Conservation (phyloP, 2,329 filamentous ascomycete genomes). For the Keithomyces neogunnii region DNA sequence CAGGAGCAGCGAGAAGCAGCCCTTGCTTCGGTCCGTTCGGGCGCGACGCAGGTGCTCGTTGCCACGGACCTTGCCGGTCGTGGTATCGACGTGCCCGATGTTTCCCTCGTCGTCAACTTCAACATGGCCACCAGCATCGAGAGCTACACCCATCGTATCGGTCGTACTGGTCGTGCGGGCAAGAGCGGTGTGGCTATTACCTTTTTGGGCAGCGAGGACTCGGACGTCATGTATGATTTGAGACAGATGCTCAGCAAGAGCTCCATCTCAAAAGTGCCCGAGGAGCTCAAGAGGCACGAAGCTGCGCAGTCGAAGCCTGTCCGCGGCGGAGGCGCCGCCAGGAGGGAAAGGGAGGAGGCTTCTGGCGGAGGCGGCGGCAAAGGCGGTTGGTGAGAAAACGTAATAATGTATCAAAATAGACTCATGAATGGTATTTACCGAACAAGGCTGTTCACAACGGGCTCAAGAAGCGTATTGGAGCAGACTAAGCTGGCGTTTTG, state of each 20-base stretch:
- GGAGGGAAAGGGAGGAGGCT: constrained; percentile 21
- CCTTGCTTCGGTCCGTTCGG: constrained; percentile 72
- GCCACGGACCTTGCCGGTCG: constrained; percentile 92
- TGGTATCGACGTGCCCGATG: constrained; percentile 96
- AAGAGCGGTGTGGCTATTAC: constrained; percentile 96
- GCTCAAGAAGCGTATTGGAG: too few relatives aligned
- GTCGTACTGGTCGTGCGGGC: constrained; percentile 92
- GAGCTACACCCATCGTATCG: constrained; percentile 92
- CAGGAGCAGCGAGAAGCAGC: constrained; percentile 97
- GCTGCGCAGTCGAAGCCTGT: constrained; percentile 76
- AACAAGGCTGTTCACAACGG: not conserved
- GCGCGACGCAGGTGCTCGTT: constrained; percentile 78
- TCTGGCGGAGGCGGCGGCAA: constrained; percentile 7
- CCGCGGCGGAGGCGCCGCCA: constrained; percentile 22
- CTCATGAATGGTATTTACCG: not conserved
- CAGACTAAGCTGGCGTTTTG: too few relatives aligned
- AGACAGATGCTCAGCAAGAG: constrained; percentile 95
- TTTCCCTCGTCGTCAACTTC: constrained; percentile 93
- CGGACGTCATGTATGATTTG: constrained; percentile 85
- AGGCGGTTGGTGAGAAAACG: constrained; percentile 1
- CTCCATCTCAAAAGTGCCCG: constrained; percentile 77
- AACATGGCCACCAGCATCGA: constrained; percentile 96
- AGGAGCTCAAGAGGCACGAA: constrained; percentile 83
- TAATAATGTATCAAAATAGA: not conserved
- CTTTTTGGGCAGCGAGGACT: constrained; percentile 85